phyloP scores from a whole-genome alignment of 169 alveolate genomes.

The Plasmodium fragile region DNA sequence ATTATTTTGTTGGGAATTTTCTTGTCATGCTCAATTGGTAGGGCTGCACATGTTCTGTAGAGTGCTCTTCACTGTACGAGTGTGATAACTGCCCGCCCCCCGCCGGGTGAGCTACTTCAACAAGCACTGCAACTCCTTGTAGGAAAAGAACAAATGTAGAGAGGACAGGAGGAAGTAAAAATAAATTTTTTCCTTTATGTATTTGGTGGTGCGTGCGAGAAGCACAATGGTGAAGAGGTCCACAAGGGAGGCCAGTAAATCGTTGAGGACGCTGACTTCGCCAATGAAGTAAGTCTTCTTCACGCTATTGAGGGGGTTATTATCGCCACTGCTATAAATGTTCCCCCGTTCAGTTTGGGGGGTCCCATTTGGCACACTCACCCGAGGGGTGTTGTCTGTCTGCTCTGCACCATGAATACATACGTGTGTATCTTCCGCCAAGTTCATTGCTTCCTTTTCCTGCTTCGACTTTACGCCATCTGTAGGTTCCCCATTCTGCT shows the following conservation, averaged over 20 bases:
- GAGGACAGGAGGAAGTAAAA: constrained; percentile 43
- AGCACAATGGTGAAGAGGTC: constrained; percentile 36
- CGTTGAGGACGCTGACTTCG: constrained; percentile 52
- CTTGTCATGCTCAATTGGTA: neutral
- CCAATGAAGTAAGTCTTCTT: constrained; percentile 26
- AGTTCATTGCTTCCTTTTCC: neutral
- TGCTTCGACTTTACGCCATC: neutral
- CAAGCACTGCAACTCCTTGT: constrained; percentile 58
- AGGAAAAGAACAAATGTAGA: constrained; percentile 56
- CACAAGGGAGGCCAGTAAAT: constrained; percentile 29
- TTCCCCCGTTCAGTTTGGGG: neutral
- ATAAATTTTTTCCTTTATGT: constrained; percentile 30
- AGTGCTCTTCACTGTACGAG: neutral
- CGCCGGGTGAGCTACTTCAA: neutral
- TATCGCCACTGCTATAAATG: neutral
- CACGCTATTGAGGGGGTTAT: neutral
- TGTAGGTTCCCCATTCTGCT: neutral
- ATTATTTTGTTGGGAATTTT: neutral
- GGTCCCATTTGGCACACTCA: neutral
- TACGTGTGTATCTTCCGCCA: neutral
- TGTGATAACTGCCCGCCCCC: neutral
- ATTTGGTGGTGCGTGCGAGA: constrained; percentile 23
- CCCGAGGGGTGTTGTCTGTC: neutral
- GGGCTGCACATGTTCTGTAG: neutral
- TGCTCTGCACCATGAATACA: neutral